These are phyloP conservation scores for Trichoderma endophyticum DNA, from an alignment of 2,329 filamentous ascomycete species.

Conservation along the genomic window DNA sequence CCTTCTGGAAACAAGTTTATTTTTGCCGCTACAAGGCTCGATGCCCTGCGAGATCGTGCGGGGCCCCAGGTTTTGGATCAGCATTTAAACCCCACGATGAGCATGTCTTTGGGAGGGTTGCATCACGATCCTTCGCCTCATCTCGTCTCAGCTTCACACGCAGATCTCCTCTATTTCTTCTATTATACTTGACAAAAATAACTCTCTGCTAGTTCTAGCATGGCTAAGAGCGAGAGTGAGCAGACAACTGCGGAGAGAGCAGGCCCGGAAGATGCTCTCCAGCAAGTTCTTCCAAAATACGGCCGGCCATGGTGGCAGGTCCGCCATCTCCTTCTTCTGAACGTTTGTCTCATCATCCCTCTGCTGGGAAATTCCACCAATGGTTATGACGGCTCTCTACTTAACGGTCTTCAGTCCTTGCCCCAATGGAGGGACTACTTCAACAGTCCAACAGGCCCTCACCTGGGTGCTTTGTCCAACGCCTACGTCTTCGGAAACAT, in stretches of 20 bases:
- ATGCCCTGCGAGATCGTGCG: not conserved
- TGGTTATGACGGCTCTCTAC: slow-evolving; percentile 47
- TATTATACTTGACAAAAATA: not conserved
- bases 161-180: not conserved
- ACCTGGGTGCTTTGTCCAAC: slow-evolving; percentile 22
- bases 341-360: not conserved
- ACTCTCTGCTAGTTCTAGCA: not conserved
- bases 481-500: not conserved
- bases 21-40: not conserved
- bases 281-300: not conserved
- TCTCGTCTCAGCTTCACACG: not conserved
- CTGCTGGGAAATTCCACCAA: slow-evolving; percentile 29
- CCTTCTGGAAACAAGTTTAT: not conserved
- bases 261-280: not conserved
- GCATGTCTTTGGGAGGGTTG: not conserved
- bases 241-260: not conserved
- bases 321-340: not conserved
- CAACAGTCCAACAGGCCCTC: slow-evolving; percentile 32
- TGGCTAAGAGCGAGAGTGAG: not conserved
- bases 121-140: not conserved
- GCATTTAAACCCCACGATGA: not conserved
- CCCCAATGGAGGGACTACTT: slow-evolving; percentile 41
- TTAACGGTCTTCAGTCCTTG: slow-evolving; percentile 47
- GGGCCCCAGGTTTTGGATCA: not conserved
- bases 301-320: not conserved